Base-by-base conservation (phyloP, 1,284 basidiomycete species). In the Cronartium quercuum region DNA sequence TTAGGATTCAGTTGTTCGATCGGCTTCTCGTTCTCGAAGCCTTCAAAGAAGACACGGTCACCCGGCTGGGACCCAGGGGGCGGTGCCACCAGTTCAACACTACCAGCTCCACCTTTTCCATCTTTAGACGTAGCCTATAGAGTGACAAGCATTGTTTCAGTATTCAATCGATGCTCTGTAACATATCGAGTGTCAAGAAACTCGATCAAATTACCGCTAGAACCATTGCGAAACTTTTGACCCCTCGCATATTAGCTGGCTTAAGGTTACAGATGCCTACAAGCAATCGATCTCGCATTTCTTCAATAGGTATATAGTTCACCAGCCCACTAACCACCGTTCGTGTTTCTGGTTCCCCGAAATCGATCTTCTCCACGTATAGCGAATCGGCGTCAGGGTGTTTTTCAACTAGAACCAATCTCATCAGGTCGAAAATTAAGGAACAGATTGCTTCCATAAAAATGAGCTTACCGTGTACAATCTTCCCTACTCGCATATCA, bases 171-270 rank as follows among this genome's bases (percentile, higher is more conserved):
- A 29, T 29, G 29, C 29, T 29, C 29, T 29, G 29, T 29, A 29
- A 29, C 29, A 29, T 29, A 29, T 29, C 29, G 29, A 29, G 2
- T 29, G 29, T 29, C 29, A 29, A 29, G 29, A 51, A 21, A 21
- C 13, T 13, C 13, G 66, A 41, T 58, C 1, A 2, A 82, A 89
- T 64, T 82, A 92, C 92, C 79, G 89, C 91, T 77, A 98, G 88
- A 41, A 98, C 90, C 94, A 98, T 97, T 37, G 92, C 94, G 79
- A 90, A 94, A 77, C 92, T 94, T 84, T 95, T 96, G 78, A 97
- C 88, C 4, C 94, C 94, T 75, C 94, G 88, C 94, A 98, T 96
- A 78, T 86, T 90, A 18, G 91, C 94, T 5, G 94, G 94, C 83
- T 98, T 97, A 76, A 98, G 83, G 82, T 97, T 97, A 83, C 92